Conservation (phyloP, 257 asterid species). For the Gentiana dahurica region DNA sequence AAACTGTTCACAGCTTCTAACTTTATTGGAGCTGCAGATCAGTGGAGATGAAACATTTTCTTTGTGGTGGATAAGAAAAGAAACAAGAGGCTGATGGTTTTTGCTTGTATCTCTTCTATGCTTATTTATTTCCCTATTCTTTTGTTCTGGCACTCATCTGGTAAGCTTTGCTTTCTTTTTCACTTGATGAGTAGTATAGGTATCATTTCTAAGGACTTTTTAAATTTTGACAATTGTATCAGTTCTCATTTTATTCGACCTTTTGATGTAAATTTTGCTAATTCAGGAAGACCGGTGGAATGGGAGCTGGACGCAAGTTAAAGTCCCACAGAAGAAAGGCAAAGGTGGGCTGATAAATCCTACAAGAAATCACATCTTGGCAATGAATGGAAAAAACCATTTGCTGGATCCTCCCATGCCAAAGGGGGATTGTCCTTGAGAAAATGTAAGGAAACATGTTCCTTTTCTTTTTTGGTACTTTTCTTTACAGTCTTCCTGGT, state of each 20-base stretch:
- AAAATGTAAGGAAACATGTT: conserved; percentile 27
- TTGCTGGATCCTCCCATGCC: conserved; percentile 69
- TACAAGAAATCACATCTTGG: conserved; percentile 44
- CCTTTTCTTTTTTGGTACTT: background rate
- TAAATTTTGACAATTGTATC: background rate
- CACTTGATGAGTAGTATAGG: background rate
- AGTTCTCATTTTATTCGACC: background rate
- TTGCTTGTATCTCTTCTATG: background rate
- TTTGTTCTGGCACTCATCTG: background rate
- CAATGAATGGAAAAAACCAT: conserved; percentile 64
- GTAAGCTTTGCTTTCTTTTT: too few relatives aligned
- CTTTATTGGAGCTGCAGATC: conserved; percentile 38
- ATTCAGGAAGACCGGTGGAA: conserved; percentile 53
- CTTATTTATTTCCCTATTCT: too few relatives aligned
- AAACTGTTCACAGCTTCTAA: conserved; percentile 29
- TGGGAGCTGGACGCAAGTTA: conserved; percentile 77
- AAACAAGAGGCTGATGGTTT: background rate
- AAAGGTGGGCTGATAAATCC: conserved; percentile 59
- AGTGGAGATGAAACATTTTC: conserved; percentile 31
- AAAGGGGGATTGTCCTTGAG: conserved; percentile 69
- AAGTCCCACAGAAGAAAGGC: conserved; percentile 49
- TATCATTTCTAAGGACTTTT: background rate
- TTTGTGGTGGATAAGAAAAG: background rate
- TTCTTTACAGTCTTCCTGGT: background rate
- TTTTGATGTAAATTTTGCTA: background rate